Conservation (phyloP, 352 stramenopile genomes). For the Phytopythium cucurbitacearum region DNA sequence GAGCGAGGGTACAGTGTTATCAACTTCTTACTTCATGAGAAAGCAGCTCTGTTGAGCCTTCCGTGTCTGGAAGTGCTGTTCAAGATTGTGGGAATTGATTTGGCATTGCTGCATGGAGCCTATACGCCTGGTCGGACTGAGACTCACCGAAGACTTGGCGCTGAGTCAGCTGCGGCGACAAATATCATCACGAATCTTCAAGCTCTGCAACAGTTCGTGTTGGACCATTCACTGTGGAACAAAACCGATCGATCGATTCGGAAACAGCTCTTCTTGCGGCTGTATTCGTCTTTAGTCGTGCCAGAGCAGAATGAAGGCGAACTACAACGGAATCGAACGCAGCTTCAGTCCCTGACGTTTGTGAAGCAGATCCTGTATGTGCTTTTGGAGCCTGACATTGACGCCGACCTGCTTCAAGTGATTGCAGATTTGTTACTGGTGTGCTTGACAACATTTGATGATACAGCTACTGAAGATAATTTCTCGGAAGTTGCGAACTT, state of each 20-base stretch:
- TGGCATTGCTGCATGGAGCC: conserved; percentile 10
- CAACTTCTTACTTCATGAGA: conserved; percentile 62
- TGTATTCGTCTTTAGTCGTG: conserved; percentile 54
- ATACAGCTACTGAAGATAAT: conserved; percentile 43
- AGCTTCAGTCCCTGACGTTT: conserved; percentile 62
- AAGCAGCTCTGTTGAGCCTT: conserved; percentile 32
- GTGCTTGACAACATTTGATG: conserved; percentile 43
- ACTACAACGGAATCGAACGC: conserved; percentile 49
- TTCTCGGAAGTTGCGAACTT: conserved; percentile 67
- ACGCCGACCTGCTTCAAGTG: conserved; percentile 41
- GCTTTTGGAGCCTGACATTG: conserved; percentile 51
- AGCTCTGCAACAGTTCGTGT: conserved; percentile 64
- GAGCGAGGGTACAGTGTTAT: conserved; percentile 73
- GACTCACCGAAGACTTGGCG: background rate
- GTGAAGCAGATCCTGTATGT: conserved; percentile 68
- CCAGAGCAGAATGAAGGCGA: conserved; percentile 31
- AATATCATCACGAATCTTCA: conserved; percentile 36
- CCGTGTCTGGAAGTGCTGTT: conserved; percentile 39
- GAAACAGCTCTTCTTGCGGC: conserved; percentile 51
- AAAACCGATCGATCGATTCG: conserved; percentile 28
- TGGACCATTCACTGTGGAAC: conserved; percentile 72
- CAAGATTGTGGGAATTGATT: conserved; percentile 49
- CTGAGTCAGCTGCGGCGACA: background rate
- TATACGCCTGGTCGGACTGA: background rate
- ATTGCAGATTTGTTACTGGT: conserved; percentile 68